These are phyloP conservation scores for Neocallimastix lanati DNA, from an alignment of 192 early-diverging fungal genomes.

Conservation along the genomic window DNA sequence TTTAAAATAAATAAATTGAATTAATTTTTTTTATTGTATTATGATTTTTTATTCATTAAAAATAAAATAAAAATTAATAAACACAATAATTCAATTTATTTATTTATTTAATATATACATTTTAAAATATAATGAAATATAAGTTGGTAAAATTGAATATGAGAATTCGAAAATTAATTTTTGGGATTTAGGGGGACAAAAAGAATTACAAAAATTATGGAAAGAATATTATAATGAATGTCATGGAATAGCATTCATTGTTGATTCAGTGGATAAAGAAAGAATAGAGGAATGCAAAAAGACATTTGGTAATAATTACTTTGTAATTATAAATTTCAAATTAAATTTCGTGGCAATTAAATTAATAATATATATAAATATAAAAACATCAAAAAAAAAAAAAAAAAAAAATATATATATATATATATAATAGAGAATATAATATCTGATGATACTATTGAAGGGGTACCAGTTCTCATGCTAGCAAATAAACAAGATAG, in stretches of 20 bases:
- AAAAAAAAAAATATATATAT: background rate
- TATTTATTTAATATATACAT: too few relatives aligned
- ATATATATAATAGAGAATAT: slow-evolving; percentile 45
- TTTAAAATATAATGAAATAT: too few relatives aligned
- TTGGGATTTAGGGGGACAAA: slow-evolving; percentile 87
- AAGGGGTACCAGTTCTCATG: slow-evolving; percentile 77
- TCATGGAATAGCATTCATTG: slow-evolving; percentile 84
- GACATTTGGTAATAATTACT: slow-evolving; percentile 40
- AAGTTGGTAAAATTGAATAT: slow-evolving; percentile 64
- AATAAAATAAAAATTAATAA: too few relatives aligned
- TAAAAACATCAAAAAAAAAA: too few relatives aligned
- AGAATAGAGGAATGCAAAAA: slow-evolving; percentile 62
- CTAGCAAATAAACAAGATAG: slow-evolving; percentile 88
- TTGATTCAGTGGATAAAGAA: slow-evolving; percentile 65
- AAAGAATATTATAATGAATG: slow-evolving; percentile 80
- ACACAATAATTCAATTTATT: too few relatives aligned
- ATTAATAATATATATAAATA: too few relatives aligned
- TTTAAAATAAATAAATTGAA: too few relatives aligned
- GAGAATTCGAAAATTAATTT: slow-evolving; percentile 59
- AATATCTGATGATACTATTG: slow-evolving; percentile 49
- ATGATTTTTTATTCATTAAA: too few relatives aligned
- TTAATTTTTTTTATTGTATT: too few relatives aligned
- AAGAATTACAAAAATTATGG: slow-evolving; percentile 79
- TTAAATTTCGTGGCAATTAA: too few relatives aligned
- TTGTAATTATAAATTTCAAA: too few relatives aligned